Conservation (phyloP, 2,329 filamentous ascomycete species). For the Ophiostoma triangulosporum region DNA sequence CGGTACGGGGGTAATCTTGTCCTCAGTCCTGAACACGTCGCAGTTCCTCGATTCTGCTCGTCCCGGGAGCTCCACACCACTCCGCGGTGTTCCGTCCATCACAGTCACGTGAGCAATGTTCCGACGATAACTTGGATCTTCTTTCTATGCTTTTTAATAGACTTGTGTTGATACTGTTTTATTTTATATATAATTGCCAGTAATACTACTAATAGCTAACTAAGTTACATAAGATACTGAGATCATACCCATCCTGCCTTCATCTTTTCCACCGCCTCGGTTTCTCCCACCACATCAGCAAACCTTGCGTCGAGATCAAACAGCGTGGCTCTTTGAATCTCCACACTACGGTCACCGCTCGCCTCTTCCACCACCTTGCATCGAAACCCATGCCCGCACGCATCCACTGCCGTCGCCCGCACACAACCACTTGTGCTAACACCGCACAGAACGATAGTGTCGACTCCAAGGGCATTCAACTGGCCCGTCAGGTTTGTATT, state of each 20-base stretch:
- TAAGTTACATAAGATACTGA: background rate
- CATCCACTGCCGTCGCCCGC: slow-evolving; percentile 29
- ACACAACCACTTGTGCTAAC: slow-evolving; percentile 34
- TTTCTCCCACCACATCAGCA: slow-evolving; percentile 29
- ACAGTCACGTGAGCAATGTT: no score
- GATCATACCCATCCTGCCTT: slow-evolving; percentile 22
- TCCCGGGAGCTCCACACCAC: no score
- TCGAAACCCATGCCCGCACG: slow-evolving; percentile 29
- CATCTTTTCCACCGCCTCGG: slow-evolving; percentile 26
- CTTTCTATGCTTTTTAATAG: no score
- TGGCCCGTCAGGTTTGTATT: slow-evolving; percentile 29
- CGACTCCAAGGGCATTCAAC: slow-evolving; percentile 24
- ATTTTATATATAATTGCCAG: background rate
- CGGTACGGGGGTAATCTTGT: no score
- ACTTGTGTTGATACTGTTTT: no score
- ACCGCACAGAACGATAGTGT: slow-evolving; percentile 32
- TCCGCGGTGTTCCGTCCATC: no score
- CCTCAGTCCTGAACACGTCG: no score
- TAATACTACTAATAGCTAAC: background rate
- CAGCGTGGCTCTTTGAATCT: slow-evolving; percentile 30
- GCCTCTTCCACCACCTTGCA: slow-evolving; percentile 31
- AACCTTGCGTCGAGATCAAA: slow-evolving; percentile 33
- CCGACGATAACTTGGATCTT: no score
- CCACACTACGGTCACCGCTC: slow-evolving; percentile 28
- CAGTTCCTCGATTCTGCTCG: no score